phyloP scores from a whole-genome alignment of 768 basidiomycete species.

The Boletus sensibilis region DNA sequence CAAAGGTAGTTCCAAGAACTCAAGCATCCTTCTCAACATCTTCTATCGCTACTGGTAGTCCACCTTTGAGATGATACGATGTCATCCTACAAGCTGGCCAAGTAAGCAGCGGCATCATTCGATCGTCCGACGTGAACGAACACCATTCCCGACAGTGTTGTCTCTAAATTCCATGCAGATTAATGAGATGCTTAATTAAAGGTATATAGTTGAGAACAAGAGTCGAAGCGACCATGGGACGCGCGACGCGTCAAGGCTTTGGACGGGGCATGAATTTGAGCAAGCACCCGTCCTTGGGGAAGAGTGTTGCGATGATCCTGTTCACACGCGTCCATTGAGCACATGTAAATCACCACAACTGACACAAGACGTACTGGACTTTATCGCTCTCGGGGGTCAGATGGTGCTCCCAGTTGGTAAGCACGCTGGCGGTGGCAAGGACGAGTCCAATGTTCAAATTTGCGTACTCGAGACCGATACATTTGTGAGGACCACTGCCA shows the following conservation, averaged over 20 bases:
- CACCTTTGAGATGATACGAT: background rate
- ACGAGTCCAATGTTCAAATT: conserved; percentile 86
- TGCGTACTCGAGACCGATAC: conserved; percentile 92
- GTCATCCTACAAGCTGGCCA: background rate
- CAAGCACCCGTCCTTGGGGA: conserved; percentile 90
- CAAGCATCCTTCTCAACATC: background rate
- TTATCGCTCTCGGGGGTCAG: conserved; percentile 74
- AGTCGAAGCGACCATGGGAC: background rate
- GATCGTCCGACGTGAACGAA: too few relatives aligned
- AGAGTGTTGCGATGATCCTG: conserved; percentile 93
- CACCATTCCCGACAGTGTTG: background rate
- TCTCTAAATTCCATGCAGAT: conserved; percentile 6
- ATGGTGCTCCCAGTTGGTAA: conserved; percentile 87
- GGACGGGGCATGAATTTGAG: conserved; percentile 72
- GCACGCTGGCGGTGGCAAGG: conserved; percentile 75
- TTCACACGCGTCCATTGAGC: background rate
- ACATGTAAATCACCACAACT: background rate
- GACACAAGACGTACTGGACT: conserved; percentile 62
- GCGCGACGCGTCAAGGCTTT: conserved; percentile 14
- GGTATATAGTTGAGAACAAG: conserved; percentile 1
- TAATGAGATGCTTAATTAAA: conserved; percentile 17
- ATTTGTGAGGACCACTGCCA: conserved; percentile 89
- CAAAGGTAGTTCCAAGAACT: background rate
- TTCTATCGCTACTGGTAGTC: background rate
- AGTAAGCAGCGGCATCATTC: background rate